Base-by-base conservation (phyloP, 2,329 filamentous ascomycete species). In the Fusarium sororula region DNA sequence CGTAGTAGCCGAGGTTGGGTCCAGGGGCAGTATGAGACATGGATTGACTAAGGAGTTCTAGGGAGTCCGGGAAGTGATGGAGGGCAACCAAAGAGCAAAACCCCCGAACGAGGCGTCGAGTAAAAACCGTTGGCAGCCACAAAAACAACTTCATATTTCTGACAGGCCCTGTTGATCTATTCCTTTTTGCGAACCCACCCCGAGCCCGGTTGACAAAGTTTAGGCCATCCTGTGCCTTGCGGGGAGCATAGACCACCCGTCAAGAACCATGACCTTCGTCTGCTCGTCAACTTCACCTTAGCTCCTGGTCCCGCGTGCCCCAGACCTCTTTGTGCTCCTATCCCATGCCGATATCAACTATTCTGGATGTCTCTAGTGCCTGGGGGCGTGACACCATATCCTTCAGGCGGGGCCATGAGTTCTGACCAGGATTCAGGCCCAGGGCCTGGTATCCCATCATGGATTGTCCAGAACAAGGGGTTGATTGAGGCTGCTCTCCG, bases 121-220 rank as follows among this genome's bases (percentile, higher is more conserved):
- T 59, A 45, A 64, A 57, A 71, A 56, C 58, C 51, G 68, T 72
- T 70, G 56, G 53, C 74, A 75, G 64, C 64, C 74, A 73, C 66
- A 70, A 61, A 70, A 61, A 54, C 55, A 50, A 39, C 66, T 48
- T 65, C 66, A 62, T 56, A 64, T 64, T 68, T 74, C 63, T 74
- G 73, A 74, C 70, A 70, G 56, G 76, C 56, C 63, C 58, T 63
- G 73, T 53, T 63, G 63, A 76, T 77, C 72, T 70, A 78, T 78
- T 62, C 75, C 76, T 66, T 47, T 70, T 77, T 77, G 53, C 42
- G 70, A 65, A 50, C 39, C 45, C 42, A 66, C 58, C 47, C 75
- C 75, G 75, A 75, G 56, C 73, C 65, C 45, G 72, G 53, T 55
- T 30, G 51, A 47, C 58, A 47, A 59, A 63, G 73, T 68, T 68